A percentile compares a stretch with the other conserved stretches of the same genome.
Conservation (phyloP, 2,329 filamentous ascomycete species). For the Alternaria triticimaculans region DNA sequence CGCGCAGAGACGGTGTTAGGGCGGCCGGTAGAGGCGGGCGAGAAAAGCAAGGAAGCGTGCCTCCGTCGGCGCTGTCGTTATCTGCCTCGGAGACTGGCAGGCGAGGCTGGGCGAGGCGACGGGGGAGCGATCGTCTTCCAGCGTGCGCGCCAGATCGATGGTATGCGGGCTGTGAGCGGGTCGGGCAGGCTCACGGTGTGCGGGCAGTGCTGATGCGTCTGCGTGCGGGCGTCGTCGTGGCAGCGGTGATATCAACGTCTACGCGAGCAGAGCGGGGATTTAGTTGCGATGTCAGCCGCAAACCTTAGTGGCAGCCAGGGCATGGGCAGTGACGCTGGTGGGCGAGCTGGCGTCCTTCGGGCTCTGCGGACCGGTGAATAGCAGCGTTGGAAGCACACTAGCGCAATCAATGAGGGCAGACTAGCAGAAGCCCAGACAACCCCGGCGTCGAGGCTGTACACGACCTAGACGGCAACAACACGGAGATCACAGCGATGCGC, state of each 20-base stretch:
- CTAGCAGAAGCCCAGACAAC: constrained; percentile 23
- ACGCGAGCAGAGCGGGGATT: constrained; percentile 33
- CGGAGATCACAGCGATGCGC: not conserved
- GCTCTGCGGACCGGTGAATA: constrained; percentile 37
- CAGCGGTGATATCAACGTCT: constrained; percentile 33
- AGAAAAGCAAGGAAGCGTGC: constrained; percentile 55
- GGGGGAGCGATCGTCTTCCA: constrained; percentile 40
- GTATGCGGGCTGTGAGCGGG: constrained; percentile 16
- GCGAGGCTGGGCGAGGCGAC: constrained; percentile 40
- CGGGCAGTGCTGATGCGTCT: constrained; percentile 25
- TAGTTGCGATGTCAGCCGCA: constrained; percentile 24
- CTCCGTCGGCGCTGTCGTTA: constrained; percentile 51
- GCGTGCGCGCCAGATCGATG: constrained; percentile 51
- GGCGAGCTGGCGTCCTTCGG: constrained; percentile 22
- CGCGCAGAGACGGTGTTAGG: constrained; percentile 43
- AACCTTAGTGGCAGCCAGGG: constrained; percentile 29
- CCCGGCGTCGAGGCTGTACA: constrained; percentile 10
- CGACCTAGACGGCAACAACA: not conserved
- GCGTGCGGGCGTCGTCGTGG: constrained; percentile 16
- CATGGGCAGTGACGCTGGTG: constrained; percentile 26
- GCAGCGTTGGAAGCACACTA: constrained; percentile 28
- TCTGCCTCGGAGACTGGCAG: constrained; percentile 42
- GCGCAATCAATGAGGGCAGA: constrained; percentile 17
- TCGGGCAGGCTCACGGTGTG: constrained; percentile 28
- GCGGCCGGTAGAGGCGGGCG: constrained; percentile 54